Base-by-base conservation (phyloP, 495 filamentous ascomycete genomes). In the Penicillium diatomitis region DNA sequence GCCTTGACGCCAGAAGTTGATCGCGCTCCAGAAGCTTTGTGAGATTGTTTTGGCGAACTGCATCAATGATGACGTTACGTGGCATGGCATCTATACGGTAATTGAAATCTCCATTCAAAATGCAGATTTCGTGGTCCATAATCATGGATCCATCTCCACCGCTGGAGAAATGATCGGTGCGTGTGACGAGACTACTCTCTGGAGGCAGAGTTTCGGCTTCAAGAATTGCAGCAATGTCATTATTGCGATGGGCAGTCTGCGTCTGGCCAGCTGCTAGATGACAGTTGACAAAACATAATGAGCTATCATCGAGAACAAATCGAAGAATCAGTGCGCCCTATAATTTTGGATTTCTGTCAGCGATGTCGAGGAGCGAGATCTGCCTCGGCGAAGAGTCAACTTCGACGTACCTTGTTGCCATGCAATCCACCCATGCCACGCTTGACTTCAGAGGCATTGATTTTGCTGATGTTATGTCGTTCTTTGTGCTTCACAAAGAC, bases 41-140 rank as follows among this genome's bases (percentile, higher is more conserved):
- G 3, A 97, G 75, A 55, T 96, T 95, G 51, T 83, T 82, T 41
- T 80, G 70, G 38, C 83, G 84, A 44, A 96, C 74, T 0, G 85
- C 87, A 47, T 83, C 83, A 44, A 98, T 85, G 34, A 97, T 90
- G 6, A 86, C 86, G 57, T 96, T 86, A 7, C 92, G 85, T 12
- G 85, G 83, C 76, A 96, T 95, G n/a, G 89, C 84, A 64, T 98
- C 92, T 58, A 98, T 97, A 37, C 92, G 90, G 68, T 98, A 98
- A 64, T 98, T 98, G 38, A 98, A 79, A 61, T 98, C 92, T 11
- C 92, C 92, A 61, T 97, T 96, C 12, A 96, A 67, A 44, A 98
- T 82, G 59, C 92, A 98, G 12, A 97, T 84, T 64, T 98, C 92
- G 57, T 98, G 91, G 56, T 98, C 92, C 44, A 96, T 78, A 43